Conservation (phyloP, 495 filamentous ascomycete genomes). For the Penicillium coffeae region DNA sequence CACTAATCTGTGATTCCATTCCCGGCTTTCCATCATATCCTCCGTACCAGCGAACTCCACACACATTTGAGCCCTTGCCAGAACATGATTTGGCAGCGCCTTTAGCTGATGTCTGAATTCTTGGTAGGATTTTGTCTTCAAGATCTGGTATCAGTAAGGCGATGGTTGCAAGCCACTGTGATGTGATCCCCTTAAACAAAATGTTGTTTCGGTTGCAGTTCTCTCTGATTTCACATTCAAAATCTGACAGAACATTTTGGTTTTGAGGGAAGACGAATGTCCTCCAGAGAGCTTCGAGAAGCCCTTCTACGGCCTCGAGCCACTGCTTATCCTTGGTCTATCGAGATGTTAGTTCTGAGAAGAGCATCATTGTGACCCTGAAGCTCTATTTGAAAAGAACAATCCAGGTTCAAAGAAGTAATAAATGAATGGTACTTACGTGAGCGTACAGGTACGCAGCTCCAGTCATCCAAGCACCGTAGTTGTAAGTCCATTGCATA, state of each 20-base stretch:
- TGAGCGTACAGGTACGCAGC: constrained; percentile 69
- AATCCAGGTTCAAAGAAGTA: no score
- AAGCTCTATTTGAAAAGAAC: no score
- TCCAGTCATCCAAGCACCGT: constrained; percentile 64
- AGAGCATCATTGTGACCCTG: no score
- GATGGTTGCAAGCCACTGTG: constrained; percentile 58
- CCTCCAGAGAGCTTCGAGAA: constrained; percentile 49
- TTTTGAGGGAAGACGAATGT: constrained; percentile 55
- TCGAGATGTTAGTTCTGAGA: background rate
- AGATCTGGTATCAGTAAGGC: constrained; percentile 62
- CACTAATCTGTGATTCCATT: constrained; percentile 40
- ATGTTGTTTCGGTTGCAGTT: constrained; percentile 63
- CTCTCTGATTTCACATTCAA: constrained; percentile 63
- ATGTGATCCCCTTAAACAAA: constrained; percentile 66
- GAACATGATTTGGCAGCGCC: constrained; percentile 66
- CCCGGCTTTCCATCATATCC: constrained; percentile 59
- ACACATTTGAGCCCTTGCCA: constrained; percentile 54
- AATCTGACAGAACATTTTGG: constrained; percentile 58
- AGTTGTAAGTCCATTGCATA: constrained; percentile 66
- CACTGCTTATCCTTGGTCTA: constrained; percentile 12
- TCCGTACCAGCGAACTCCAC: constrained; percentile 66
- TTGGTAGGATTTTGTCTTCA: constrained; percentile 53
- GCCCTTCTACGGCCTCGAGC: constrained; percentile 58
- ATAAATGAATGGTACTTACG: constrained; percentile 40
- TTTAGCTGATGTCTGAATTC: constrained; percentile 57